Evolutionary conservation across 305 asterid genomes (phyloP).

Genomic region (Rubia occidens): DNA sequence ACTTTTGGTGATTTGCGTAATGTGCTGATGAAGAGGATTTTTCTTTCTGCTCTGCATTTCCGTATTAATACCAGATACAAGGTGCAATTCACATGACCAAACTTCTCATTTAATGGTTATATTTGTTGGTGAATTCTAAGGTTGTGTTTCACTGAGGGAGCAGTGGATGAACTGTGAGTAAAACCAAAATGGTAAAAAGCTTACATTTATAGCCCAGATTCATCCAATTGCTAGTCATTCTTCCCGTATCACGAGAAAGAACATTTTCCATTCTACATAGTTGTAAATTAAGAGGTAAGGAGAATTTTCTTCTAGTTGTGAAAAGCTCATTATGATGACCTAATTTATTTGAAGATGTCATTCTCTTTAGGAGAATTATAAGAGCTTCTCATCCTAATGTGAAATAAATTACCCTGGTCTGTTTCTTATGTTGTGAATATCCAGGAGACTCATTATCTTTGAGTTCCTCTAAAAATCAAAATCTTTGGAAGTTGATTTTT

Average conservation of each 20-base stretch:
- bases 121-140: neutral
- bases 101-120: neutral
- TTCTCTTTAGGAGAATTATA: neutral
- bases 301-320: neutral
- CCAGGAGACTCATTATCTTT: neutral
- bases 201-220: neutral
- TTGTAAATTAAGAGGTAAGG: neutral
- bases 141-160: neutral
- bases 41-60: constrained; percentile 95
- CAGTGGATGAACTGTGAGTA: neutral
- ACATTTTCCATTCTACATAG: neutral
- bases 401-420: neutral
- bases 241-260: constrained; percentile 1
- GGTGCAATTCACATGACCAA: constrained; percentile 33
- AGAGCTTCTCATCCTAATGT: neutral
- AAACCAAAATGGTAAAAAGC: neutral
- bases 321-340: neutral
- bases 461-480: neutral
- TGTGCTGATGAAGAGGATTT: constrained; percentile 99
- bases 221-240: neutral
- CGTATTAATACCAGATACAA: constrained; percentile 97
- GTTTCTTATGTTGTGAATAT: neutral
- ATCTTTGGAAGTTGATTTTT: neutral
- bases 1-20: constrained; percentile 77
- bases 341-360: neutral